These are phyloP conservation scores for Pythium chondricola DNA, from an alignment of 352 stramenopile species.

Conservation along the genomic window DNA sequence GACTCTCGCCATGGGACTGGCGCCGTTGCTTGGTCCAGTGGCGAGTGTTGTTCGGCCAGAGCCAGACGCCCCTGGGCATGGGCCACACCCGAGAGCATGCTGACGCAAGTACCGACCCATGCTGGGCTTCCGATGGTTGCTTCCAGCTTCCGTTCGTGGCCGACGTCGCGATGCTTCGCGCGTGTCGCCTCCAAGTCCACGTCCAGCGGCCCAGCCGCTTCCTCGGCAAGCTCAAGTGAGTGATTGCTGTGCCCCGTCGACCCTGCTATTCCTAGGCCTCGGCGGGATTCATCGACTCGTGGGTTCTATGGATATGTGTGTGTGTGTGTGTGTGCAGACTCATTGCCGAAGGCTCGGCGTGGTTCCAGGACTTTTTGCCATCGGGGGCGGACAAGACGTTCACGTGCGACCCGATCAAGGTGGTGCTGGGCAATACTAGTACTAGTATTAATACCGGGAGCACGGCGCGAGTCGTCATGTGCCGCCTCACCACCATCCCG, in stretches of 20 bases:
- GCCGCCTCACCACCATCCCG: background rate
- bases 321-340: background rate
- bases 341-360: background rate
- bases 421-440: background rate
- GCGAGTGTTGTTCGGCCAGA: background rate
- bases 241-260: background rate
- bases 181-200: background rate
- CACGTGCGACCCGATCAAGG: background rate
- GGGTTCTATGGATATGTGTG: background rate
- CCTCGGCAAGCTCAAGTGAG: slow-evolving; percentile 12
- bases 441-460: too few species aligned
- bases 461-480: too few species aligned
- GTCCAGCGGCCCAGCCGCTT: slow-evolving; percentile 14
- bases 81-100: background rate
- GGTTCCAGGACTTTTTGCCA: background rate
- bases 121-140: background rate
- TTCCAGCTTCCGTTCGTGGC: background rate
- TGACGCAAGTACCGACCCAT: background rate
- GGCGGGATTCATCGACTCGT: too few species aligned
- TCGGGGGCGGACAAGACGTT: background rate
- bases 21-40: background rate
- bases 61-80: background rate
- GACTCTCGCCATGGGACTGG: background rate
- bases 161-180: slow-evolving; percentile 7
- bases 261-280: background rate